A percentile compares a stretch with the other conserved stretches of the same genome.
Conservation (phyloP, 2,329 filamentous ascomycete genomes). For the Colletotrichum sp. region DNA sequence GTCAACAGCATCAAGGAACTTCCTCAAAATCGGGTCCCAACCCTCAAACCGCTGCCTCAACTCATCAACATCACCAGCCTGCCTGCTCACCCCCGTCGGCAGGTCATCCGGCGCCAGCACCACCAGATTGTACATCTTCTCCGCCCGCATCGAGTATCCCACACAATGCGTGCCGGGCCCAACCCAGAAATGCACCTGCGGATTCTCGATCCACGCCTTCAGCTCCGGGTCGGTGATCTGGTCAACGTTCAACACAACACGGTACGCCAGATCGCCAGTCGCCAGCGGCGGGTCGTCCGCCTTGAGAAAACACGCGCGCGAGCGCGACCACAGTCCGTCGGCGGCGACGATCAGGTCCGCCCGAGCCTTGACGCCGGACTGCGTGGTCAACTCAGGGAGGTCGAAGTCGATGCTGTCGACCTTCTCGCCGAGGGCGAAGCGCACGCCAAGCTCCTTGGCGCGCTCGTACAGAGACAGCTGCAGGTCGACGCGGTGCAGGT, state of each 20-base stretch:
- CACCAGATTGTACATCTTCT: conserved; percentile 69
- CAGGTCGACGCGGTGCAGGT: conserved; percentile 67
- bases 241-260: conserved; percentile 60
- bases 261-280: conserved; percentile 70
- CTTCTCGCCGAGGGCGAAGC: conserved; percentile 51
- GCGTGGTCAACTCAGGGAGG: conserved; percentile 42
- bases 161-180: conserved; percentile 67
- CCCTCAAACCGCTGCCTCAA: conserved; percentile 63
- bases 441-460: conserved; percentile 58
- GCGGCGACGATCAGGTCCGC: conserved; percentile 67
- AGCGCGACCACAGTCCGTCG: conserved; percentile 68
- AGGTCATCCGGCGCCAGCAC: conserved; percentile 69
- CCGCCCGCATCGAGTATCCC: conserved; percentile 64
- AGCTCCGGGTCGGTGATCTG: conserved; percentile 57
- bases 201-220: conserved; percentile 55
- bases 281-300: conserved; percentile 53
- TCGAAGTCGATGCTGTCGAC: conserved; percentile 55
- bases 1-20: conserved; percentile 54
- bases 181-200: conserved; percentile 65
- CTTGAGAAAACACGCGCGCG: conserved; percentile 53
- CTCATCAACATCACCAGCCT: conserved; percentile 61
- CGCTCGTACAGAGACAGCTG: conserved; percentile 57
- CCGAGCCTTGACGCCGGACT: conserved; percentile 38
- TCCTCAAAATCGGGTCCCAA: conserved; percentile 66
- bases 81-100: conserved; percentile 55